Evolutionary conservation across 768 basidiomycete genomes (phyloP), one percentile per base, ranked within the genome.

Genomic region (Xerocomus brunneocitrinus): DNA sequence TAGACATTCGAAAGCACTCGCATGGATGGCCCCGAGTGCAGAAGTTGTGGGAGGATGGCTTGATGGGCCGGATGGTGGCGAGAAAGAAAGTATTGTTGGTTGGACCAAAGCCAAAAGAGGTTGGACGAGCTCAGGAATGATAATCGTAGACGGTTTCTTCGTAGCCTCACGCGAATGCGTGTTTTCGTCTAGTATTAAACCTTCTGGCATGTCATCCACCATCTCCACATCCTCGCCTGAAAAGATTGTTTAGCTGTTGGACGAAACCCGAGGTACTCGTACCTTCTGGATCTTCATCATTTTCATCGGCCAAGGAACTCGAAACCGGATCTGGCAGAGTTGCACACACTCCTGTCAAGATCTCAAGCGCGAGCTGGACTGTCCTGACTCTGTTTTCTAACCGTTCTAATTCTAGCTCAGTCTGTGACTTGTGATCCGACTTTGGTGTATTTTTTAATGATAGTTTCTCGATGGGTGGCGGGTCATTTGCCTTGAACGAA

Each of bases 31-130:
- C 57, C 88, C 81, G 42, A 98, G 79, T 9, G 77, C 87, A 25
- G 92, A 90, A 0, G 94, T 95, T 12, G 87, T 93, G 2, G 94
- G 94, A 38, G 92, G 90, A 64, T 95, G 90, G 22, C 79, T 74
- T 0, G 91, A 93, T 10, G 81, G 80, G 5, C 78, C 70, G 24
- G 81, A 76, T 16, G 79, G 74, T 0, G 91, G 89, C 14, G 88
- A 81, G 73, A 94, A 95, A 4, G 94, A 95, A 14, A 95, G 79
- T 0, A 78, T 64, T 0, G 89, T 92, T 0, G 91, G 90, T 30
- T 82, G 82, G 40, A 87, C 77, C 28, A 95, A 79, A 2, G 78
- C 66, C 5, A 93, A 74, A 6, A 89, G 73, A 3, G 91, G 86
- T 25, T 76, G 73, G 9, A 87, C 81, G n/a, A 94, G 76, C 1